Conservation (phyloP, 345 rosid species). For the Gossypium stocksii region DNA sequence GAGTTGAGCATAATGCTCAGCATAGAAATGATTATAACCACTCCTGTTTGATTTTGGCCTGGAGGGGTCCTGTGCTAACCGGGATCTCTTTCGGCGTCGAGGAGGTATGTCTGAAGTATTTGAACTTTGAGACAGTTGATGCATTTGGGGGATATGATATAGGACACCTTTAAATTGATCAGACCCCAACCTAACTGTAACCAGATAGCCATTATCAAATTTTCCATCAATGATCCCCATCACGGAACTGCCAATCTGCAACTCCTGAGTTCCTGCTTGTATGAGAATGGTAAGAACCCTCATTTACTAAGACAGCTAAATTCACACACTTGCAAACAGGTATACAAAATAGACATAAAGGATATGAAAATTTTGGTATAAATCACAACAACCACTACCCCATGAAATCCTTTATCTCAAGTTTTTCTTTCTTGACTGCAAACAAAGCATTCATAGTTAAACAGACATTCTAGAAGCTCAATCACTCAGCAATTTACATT, state of each 20-base stretch:
- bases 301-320: background rate
- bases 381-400: background rate
- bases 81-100: slow-evolving; percentile 51
- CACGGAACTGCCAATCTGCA: slow-evolving; percentile 52
- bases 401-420: background rate
- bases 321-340: background rate
- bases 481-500: background rate
- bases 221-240: slow-evolving; percentile 75
- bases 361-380: background rate
- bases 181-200: slow-evolving; percentile 52
- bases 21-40: slow-evolving; percentile 74
- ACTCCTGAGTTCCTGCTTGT: slow-evolving; percentile 34
- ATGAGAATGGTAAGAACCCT: background rate
- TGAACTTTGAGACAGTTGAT: slow-evolving; percentile 30
- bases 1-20: slow-evolving; percentile 54
- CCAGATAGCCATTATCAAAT: slow-evolving; percentile 69
- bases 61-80: slow-evolving; percentile 47
- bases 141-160: slow-evolving; percentile 40
- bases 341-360: background rate
- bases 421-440: background rate
- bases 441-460: background rate
- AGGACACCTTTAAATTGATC: slow-evolving; percentile 59
- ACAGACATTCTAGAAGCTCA: background rate
- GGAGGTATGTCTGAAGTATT: slow-evolving; percentile 29
- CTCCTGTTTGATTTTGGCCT: slow-evolving; percentile 71